Evolutionary conservation across 1,284 basidiomycete species (phyloP), one percentile per base, ranked within the genome.

Genomic region (Cutaneotrichosporon cavernicola): DNA sequence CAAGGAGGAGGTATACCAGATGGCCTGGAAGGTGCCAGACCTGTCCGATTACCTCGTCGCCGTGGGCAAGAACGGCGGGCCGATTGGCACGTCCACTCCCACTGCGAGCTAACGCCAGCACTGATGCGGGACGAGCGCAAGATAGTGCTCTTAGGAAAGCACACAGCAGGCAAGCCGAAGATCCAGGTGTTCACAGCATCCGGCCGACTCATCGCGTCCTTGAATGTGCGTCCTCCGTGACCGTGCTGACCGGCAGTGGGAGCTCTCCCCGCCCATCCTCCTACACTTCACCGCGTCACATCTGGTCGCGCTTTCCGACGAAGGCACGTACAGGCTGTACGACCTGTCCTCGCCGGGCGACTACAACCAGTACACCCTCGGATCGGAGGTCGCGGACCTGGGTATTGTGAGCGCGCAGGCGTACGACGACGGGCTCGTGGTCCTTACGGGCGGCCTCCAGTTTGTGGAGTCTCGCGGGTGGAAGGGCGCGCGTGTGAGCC

Each of bases 301-400:
- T 58, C 85, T 98, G 40, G 88, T 90, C 0, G 86, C 96, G 7
- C 81, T 99, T 34, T 92, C 94, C 70, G 93, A 97, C 77, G 93
- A 97, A 72, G 96, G 96, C 18, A 84, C 86, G 10, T 97, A 97
- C 76, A 86, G 96, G 49, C 76, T 97, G 21, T 97, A 98, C 76
- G 89, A 95, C 77, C 83, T 97, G 22, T 77, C 79, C 53, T 71
- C 80, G 55, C 88, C 91, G 76, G 86, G 90, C 50, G 88, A 90
- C 70, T 97, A 96, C 76, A 83, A 86, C 60, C 92, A 96, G 70
- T 85, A 89, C 74, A 90, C 91, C 0, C 84, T 98, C 1, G 94
- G 94, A 3, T 83, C 83, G 10, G 92, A 97, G 56, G 92, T 92
- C 0, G 86, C 86, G 5, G 94, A 97, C 74, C 82, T 90, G 56